phyloP scores from a whole-genome alignment of 345 rosid genomes.

The Trapa incisa region DNA sequence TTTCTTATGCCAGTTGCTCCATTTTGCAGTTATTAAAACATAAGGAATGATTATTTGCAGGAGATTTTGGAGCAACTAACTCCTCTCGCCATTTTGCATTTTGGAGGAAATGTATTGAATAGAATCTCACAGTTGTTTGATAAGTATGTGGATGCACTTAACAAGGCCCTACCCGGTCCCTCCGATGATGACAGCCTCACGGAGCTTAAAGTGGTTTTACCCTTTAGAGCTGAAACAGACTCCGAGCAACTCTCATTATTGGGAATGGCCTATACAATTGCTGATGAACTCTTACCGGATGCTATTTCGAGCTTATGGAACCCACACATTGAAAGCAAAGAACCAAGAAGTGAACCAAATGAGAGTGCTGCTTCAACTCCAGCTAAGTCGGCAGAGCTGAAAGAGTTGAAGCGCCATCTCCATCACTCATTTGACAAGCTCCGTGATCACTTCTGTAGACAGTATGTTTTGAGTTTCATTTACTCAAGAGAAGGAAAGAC shows the following conservation, averaged over 20 bases:
- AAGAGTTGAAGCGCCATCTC: conserved; percentile 84
- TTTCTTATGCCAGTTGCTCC: neutral
- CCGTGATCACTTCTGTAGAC: conserved; percentile 82
- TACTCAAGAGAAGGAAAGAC: conserved; percentile 91
- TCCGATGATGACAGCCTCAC: conserved; percentile 76
- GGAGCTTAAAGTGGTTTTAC: conserved; percentile 61
- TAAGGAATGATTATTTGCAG: conserved; percentile 23
- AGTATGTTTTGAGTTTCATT: conserved; percentile 86
- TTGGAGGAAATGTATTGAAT: conserved; percentile 62
- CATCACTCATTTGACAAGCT: conserved; percentile 89
- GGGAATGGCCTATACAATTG: conserved; percentile 83
- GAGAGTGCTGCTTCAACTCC: conserved; percentile 31
- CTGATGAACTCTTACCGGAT: conserved; percentile 71
- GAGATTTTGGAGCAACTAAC: conserved; percentile 76
- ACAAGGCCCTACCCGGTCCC: conserved; percentile 77
- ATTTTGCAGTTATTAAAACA: neutral
- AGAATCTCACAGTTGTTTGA: conserved; percentile 73
- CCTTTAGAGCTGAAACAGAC: conserved; percentile 84
- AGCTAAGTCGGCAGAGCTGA: conserved; percentile 47
- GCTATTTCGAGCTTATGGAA: conserved; percentile 53
- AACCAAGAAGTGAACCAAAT: conserved; percentile 16
- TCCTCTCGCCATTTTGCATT: conserved; percentile 55
- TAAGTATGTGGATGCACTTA: conserved; percentile 62
- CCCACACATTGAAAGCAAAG: conserved; percentile 37
- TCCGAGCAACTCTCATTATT: conserved; percentile 82